Base-by-base conservation (phyloP, 1,284 basidiomycete species). In the Ustilago crameri region DNA sequence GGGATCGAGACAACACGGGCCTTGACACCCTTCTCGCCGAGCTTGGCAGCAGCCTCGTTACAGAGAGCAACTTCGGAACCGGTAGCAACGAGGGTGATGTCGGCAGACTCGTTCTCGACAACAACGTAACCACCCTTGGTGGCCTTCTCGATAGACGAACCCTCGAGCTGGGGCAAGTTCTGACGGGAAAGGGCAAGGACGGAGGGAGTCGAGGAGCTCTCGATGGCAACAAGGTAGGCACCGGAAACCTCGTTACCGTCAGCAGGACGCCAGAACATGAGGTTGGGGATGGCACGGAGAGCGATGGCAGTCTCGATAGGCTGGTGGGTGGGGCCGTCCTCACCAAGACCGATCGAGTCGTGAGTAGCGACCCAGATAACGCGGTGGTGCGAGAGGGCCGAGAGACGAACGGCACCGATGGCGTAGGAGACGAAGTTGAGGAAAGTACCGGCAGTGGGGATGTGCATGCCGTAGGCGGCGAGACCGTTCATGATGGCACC, bases 311-410 rank as follows among this genome's bases (percentile, higher is more conserved):
- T 93, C 86, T 96, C 94, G 63, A 95, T 87, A 62, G 93, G 94
- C 85, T 96, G 94, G 85, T 97, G 94, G 50, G 95, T 97, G 52
- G 95, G 94, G 45, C 95, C 95, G 79, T 97, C 94, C 85, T 97
- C 94, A 74, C 93, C 84, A n/a, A 85, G 75, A 68, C 81, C 79
- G 59, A 84, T 54, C 35, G 74, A 76, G 54, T 75, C 76, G 65
- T 82, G 90, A 87, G 86, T 84, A 88, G 91, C 91, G 68, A 93
- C 90, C 92, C 92, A 93, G 84, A 94, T 92, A 68, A 95, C 92
- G 75, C 91, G 93, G 84, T 93, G 91, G 79, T 89, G 88, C 81
- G 91, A 93, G 60, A 97, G 88, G 47, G 95, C 93, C 61, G 93
- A 91, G 59, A 97, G 86, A 79, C 95, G 89, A 74, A 97, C 90